phyloP scores from a whole-genome alignment of 2,329 filamentous ascomycete species.

The Colletotrichum melonis region DNA sequence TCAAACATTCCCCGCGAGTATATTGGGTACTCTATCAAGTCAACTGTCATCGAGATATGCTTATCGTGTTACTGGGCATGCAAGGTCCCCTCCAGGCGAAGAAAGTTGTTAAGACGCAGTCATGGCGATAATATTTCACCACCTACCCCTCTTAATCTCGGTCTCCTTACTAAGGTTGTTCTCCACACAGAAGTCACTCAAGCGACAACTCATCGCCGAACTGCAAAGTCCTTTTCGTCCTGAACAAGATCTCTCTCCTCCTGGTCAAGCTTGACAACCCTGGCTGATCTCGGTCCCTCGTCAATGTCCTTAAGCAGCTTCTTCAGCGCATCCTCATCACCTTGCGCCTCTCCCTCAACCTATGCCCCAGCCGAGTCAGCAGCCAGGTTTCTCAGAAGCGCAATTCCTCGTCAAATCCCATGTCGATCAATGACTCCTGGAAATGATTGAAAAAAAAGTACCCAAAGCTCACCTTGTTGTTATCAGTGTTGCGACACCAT shows the following conservation, averaged over 20 bases:
- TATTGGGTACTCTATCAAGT: no score
- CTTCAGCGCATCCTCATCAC: constrained; percentile 71
- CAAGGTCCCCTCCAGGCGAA: neutral
- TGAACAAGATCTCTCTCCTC: constrained; percentile 73
- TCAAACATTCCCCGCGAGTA: no score
- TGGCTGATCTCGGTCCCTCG: constrained; percentile 77
- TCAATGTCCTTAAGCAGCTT: constrained; percentile 81
- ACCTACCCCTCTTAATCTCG: neutral
- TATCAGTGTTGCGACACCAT: constrained; percentile 70
- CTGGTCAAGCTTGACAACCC: constrained; percentile 80
- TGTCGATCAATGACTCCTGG: neutral
- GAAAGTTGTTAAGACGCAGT: neutral
- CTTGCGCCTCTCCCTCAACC: constrained; percentile 93
- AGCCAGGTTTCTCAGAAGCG: neutral
- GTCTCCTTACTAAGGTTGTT: neutral
- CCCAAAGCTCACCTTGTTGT: constrained; percentile 59
- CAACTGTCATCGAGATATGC: no score
- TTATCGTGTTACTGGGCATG: no score
- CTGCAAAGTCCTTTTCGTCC: constrained; percentile 74
- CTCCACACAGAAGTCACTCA: neutral
- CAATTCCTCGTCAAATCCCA: neutral
- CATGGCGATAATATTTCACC: neutral
- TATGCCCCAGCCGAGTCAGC: constrained; percentile 50
- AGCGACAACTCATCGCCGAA: constrained; percentile 51
- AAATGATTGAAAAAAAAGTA: neutral